Evolutionary conservation across 257 asterid genomes (phyloP), one percentile per base, ranked within the genome.

Genomic region (Scutellaria barbata): DNA sequence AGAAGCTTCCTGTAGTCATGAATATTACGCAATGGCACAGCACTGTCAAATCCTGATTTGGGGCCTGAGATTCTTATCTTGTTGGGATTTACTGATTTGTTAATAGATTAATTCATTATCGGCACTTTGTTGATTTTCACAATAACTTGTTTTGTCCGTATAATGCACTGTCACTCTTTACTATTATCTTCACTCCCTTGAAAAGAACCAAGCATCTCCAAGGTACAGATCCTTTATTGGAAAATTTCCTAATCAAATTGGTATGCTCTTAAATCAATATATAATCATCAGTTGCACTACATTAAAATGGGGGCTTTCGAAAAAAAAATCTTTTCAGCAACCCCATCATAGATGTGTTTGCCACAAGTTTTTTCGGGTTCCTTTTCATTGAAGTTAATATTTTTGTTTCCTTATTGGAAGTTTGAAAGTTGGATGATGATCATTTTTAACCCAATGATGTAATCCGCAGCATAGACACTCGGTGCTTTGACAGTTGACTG

Each of bases 71-170:
- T 51, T 57, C 35, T n/a, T 62, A 63, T 40, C 47, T 63, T 4
- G 39, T 30, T 10, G 57, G 56, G 25, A 69, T 11, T 22, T 64
- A 18, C 66, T 33, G 53, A 8, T 71, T 35, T 48, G 30, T 61
- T 7, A 6, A 30, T 22, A 43, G 48, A 56, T 46, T 5, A 11
- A 20, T 22, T 53, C 9, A 13, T 48, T 16, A 53, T 13, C 30
- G 7, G 12, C 48, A 12, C 18, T 16, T 35, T 68, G 25, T 14
- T 17, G 46, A 68, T 14, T 18, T 40, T 30, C 16, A 11, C 12
- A 39, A 18, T 25, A 40, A 54, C 13, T 68, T 42, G 54, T 39
- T 46, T 42, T 35, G 4, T 9, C 47, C 22, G 25, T 54, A 18
- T 52, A 52, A 68, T 52, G 41, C 50, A 3, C 13, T 52, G 48